Percentiles rank a stretch among this genome's conserved stretches.
Conservation (phyloP, 805 yeast species). For the Kuraishia molischiana region DNA sequence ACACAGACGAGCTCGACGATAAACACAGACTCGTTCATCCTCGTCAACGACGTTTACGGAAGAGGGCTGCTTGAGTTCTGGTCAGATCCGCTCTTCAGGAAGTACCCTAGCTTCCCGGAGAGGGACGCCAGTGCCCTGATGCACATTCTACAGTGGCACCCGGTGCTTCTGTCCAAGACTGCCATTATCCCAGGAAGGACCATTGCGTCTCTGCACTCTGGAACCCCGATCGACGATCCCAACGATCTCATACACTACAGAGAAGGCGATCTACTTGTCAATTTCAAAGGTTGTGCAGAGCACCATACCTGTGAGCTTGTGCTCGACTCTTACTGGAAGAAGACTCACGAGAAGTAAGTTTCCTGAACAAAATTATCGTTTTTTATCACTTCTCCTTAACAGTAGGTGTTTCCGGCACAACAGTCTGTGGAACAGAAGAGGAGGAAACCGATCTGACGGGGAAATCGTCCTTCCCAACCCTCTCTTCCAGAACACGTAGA, state of each 20-base stretch:
- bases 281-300: conserved; percentile 47
- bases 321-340: conserved; percentile 26
- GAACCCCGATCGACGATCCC: conserved; percentile 15
- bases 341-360: conserved; percentile 6
- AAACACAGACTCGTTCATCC: conserved; percentile 62
- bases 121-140: conserved; percentile 62
- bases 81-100: conserved; percentile 62
- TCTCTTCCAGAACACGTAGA: conserved; percentile 61
- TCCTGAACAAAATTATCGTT: background rate
- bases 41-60: conserved; percentile 56
- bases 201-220: conserved; percentile 35
- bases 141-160: conserved; percentile 96
- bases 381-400: too few relatives aligned
- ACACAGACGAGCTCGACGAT: conserved; percentile 62
- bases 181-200: conserved; percentile 61
- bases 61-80: conserved; percentile 70
- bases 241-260: conserved; percentile 40
- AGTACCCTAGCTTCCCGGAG: conserved; percentile 50
- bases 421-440: background rate
- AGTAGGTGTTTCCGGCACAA: too few relatives aligned
- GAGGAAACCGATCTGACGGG: background rate
- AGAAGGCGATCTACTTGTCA: conserved; percentile 59
- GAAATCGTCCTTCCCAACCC: conserved; percentile 27
- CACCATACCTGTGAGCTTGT: conserved; percentile 42
- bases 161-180: conserved; percentile 61